Base-by-base conservation (phyloP, 78 protist genomes). In the Pigoraptor vietnamica region DNA sequence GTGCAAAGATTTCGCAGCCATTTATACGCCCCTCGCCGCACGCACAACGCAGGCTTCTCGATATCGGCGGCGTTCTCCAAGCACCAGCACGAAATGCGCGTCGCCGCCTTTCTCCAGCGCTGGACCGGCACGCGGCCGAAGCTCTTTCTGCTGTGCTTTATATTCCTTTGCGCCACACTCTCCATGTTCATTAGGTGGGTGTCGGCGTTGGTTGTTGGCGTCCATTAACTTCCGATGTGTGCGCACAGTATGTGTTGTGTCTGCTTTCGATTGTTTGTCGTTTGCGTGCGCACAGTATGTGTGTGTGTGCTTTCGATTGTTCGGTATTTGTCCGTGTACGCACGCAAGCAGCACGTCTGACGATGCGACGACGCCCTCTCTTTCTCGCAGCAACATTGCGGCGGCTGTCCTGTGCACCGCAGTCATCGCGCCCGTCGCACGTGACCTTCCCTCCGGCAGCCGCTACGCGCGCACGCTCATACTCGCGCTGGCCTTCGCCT, bases 321-420 rank as follows among this genome's bases (percentile, higher is more conserved):
- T n/a, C n/a, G n/a, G n/a, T n/a, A n/a, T n/a, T n/a, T n/a, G n/a
- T n/a, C n/a, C n/a, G n/a, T n/a, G n/a, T n/a, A n/a, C n/a, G n/a
- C n/a, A n/a, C n/a, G n/a, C n/a, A n/a, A n/a, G n/a, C n/a, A n/a
- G n/a, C n/a, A n/a, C n/a, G n/a, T n/a, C n/a, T n/a, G n/a, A n/a
- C n/a, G n/a, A n/a, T n/a, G n/a, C n/a, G n/a, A n/a, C n/a, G n/a
- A n/a, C n/a, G n/a, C n/a, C n/a, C n/a, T n/a, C n/a, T n/a, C n/a
- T n/a, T n/a, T n/a, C n/a, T n/a, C n/a, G 14, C 67, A 48, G 91
- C 67, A 93, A 93, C 88, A 92, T 93, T 19, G 86, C 94, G 24
- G 94, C 94, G n/a, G 89, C 94, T 23, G 24, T 92, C 19, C 82
- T 92, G 40, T 23, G 82, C 37, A 37, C 79, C 55, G 0, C 88